phyloP scores from a whole-genome alignment of 352 stramenopile genomes.

The Pythium phragmiticola region DNA sequence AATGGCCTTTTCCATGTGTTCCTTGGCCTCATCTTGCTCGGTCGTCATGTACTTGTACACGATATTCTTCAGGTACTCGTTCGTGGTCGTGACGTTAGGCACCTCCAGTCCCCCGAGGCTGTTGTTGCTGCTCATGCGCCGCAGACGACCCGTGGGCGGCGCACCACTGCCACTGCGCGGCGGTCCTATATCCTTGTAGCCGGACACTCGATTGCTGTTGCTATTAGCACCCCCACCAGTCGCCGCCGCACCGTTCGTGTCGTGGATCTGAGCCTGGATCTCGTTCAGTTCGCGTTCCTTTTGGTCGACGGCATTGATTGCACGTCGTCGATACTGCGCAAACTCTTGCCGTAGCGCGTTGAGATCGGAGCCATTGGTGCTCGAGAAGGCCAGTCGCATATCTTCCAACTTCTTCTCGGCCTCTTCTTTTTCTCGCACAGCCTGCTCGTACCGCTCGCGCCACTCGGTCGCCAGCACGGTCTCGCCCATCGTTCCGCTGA shows the following conservation, averaged over 20 bases:
- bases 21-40: conserved; percentile 79
- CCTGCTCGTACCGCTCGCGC: conserved; percentile 82
- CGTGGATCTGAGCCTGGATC: conserved; percentile 62
- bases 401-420: conserved; percentile 75
- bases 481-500: conserved; percentile 84
- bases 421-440: conserved; percentile 70
- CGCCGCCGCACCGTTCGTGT: conserved; percentile 35
- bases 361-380: conserved; percentile 50
- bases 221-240: conserved; percentile 3
- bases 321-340: conserved; percentile 73
- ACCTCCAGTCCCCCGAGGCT: conserved; percentile 79
- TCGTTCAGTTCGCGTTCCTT: conserved; percentile 80
- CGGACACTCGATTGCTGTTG: conserved; percentile 38
- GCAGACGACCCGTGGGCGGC: conserved; percentile 31
- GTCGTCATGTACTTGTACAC: conserved; percentile 91
- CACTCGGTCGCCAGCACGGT: conserved; percentile 83
- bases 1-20: conserved; percentile 90
- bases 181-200: conserved; percentile 37
- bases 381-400: conserved; percentile 32
- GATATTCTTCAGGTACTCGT: conserved; percentile 91
- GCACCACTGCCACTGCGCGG: conserved; percentile 15
- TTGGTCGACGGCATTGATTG: conserved; percentile 76
- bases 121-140: conserved; percentile 79
- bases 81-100: conserved; percentile 77
- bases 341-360: conserved; percentile 76